Evolutionary conservation across 768 basidiomycete species (phyloP).

Genomic region (Suillus decipiens): DNA sequence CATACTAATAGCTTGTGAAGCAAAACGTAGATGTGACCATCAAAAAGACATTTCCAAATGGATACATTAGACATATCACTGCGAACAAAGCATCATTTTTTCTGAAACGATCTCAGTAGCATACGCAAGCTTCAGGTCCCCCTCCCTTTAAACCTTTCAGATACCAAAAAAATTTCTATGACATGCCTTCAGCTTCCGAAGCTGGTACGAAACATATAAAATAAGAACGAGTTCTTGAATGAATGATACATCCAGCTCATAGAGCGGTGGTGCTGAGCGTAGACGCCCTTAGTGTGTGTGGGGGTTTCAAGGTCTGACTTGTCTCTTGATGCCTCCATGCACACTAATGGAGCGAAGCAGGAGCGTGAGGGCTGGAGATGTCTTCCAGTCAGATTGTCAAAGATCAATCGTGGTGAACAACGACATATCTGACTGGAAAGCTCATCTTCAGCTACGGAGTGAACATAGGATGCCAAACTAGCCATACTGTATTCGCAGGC

Average conservation of each 20-base stretch:
- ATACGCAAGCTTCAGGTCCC: not conserved
- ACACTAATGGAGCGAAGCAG: not conserved
- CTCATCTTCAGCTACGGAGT: not conserved
- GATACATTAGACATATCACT: not conserved
- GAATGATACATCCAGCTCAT: not conserved
- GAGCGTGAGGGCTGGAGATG: not conserved
- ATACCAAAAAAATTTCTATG: not conserved
- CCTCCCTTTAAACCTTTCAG: not conserved
- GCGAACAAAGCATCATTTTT: not conserved
- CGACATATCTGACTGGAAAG: not conserved
- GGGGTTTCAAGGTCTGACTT: not conserved
- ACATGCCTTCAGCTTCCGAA: not conserved
- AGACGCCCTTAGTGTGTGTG: not conserved
- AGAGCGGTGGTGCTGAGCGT: not conserved
- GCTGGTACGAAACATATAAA: not conserved
- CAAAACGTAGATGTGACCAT: not conserved
- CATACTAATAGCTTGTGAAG: not conserved
- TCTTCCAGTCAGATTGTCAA: not conserved
- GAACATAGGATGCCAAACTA: not conserved
- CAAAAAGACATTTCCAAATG: not conserved
- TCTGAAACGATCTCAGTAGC: not conserved
- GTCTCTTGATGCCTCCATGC: not conserved
- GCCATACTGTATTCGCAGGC: not conserved
- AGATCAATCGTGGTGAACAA: not conserved
- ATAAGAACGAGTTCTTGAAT: not conserved